These are phyloP conservation scores for Podospora pseudoanserina DNA, from an alignment of 495 filamentous ascomycete genomes.

Conservation along the genomic window DNA sequence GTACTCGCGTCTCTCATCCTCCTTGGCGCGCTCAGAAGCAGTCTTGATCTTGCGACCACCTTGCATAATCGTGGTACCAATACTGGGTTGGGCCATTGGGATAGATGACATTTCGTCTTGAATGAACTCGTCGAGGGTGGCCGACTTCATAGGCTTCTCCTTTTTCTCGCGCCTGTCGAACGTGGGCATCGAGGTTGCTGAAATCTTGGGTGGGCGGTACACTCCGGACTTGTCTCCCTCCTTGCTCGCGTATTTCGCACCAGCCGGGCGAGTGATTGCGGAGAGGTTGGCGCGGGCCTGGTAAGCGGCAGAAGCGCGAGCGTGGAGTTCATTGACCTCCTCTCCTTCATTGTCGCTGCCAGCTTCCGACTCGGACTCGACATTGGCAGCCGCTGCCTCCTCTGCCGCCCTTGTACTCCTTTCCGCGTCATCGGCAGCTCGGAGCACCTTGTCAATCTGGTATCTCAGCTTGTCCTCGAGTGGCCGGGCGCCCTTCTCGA, in stretches of 20 bases:
- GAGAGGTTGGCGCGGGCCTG: conserved; percentile 61
- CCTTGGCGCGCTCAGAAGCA: conserved; percentile 61
- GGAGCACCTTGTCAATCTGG: conserved; percentile 85
- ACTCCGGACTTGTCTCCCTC: conserved; percentile 52
- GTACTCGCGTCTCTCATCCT: conserved; percentile 69
- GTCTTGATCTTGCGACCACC: conserved; percentile 72
- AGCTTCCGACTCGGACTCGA: conserved; percentile 34
- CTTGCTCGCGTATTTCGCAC: conserved; percentile 41
- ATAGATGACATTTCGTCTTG: conserved; percentile 71
- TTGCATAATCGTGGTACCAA: conserved; percentile 73
- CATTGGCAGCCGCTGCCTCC: conserved; percentile 33
- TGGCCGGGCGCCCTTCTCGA: conserved; percentile 86
- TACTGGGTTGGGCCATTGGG: conserved; percentile 73
- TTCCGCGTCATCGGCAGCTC: conserved; percentile 75
- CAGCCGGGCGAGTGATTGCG: conserved; percentile 41
- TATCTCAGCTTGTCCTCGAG: conserved; percentile 83
- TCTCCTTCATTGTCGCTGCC: conserved; percentile 40
- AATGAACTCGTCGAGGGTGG: conserved; percentile 82
- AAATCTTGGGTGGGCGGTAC: conserved; percentile 82
- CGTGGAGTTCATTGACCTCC: conserved; percentile 33
- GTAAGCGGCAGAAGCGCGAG: conserved; percentile 51
- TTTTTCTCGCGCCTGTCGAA: conserved; percentile 55
- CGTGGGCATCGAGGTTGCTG: conserved; percentile 65
- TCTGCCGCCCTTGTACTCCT: conserved; percentile 28
- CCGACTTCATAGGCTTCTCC: conserved; percentile 60